Evolutionary conservation across 2,329 filamentous ascomycete genomes (phyloP).

Genomic region (Periconia digitata): DNA sequence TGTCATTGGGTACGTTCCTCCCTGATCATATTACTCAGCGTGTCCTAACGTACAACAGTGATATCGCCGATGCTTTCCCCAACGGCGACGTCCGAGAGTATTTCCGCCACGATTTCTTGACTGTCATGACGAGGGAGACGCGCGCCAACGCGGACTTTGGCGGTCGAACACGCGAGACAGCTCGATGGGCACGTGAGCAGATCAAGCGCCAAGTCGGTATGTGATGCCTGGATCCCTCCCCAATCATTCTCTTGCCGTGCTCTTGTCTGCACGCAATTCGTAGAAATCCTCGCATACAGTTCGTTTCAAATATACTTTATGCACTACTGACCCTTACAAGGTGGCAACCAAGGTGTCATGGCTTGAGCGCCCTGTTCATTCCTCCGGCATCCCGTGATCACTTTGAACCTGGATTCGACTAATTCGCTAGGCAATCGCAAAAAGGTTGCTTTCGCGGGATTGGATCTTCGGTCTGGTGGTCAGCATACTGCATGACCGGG

Average conservation of each 20-base stretch:
- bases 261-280: no score
- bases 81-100: constrained; percentile 80
- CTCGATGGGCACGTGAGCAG: constrained; percentile 95
- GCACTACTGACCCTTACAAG: constrained; percentile 29
- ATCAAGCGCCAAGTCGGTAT: constrained; percentile 81
- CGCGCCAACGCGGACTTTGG: constrained; percentile 86
- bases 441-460: constrained; percentile 15
- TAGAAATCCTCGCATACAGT: neutral
- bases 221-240: constrained; percentile 17
- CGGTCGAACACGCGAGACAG: constrained; percentile 84
- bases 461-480: constrained; percentile 10
- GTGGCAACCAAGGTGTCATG: constrained; percentile 40
- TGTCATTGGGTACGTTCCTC: constrained; percentile 75
- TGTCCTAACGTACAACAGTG: constrained; percentile 60
- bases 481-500: neutral
- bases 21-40: neutral
- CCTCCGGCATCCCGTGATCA: constrained; percentile 10
- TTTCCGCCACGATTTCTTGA: constrained; percentile 92
- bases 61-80: constrained; percentile 91
- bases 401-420: constrained; percentile 14
- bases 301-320: constrained; percentile 14
- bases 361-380: constrained; percentile 27
- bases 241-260: constrained; percentile 3
- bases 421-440: constrained; percentile 17
- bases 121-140: constrained; percentile 85